A percentile compares a stretch with the other conserved stretches of the same genome.
phyloP scores from a whole-genome alignment of 192 early-diverging fungal species.

The Rhizophagus prolifer region DNA sequence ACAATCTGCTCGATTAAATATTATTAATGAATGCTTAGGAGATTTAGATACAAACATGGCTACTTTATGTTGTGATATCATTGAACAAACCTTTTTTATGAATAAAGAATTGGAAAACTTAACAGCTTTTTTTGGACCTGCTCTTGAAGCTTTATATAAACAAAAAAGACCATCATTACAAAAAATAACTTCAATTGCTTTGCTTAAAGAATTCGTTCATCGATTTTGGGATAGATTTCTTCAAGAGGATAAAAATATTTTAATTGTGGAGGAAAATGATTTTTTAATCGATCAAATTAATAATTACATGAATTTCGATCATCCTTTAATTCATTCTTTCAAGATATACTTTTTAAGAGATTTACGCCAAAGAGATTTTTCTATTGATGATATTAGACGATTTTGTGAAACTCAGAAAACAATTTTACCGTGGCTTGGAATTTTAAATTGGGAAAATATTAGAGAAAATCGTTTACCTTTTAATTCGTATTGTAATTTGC shows the following conservation, averaged over 20 bases:
- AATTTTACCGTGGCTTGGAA: constrained; percentile 23
- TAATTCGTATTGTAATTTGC: constrained; percentile 21
- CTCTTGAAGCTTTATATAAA: background rate
- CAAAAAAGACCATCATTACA: background rate
- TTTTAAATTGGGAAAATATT: constrained; percentile 13
- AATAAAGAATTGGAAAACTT: background rate
- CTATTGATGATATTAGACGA: constrained; percentile 14
- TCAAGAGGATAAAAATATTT: background rate
- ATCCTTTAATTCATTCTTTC: constrained; percentile 12
- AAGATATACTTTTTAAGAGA: constrained; percentile 26
- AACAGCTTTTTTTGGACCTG: background rate
- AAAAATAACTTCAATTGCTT: constrained; percentile 19
- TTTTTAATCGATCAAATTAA: constrained; percentile 21
- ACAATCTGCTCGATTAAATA: constrained; percentile 13
- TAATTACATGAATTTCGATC: background rate
- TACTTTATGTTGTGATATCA: constrained; percentile 25
- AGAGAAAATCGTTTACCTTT: constrained; percentile 1
- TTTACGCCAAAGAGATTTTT: constrained; percentile 17
- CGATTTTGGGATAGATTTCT: background rate
- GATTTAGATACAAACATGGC: constrained; percentile 4
- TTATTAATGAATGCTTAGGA: constrained; percentile 21
- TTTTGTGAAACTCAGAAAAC: constrained; percentile 13
- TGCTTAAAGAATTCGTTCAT: constrained; percentile 28
- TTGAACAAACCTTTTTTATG: constrained; percentile 22
- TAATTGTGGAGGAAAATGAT: background rate